Percentiles rank a stretch among this genome's conserved stretches.
These are phyloP conservation scores for Annulohypoxylon stygium DNA, from an alignment of 495 filamentous ascomycete genomes.

Conservation along the genomic window DNA sequence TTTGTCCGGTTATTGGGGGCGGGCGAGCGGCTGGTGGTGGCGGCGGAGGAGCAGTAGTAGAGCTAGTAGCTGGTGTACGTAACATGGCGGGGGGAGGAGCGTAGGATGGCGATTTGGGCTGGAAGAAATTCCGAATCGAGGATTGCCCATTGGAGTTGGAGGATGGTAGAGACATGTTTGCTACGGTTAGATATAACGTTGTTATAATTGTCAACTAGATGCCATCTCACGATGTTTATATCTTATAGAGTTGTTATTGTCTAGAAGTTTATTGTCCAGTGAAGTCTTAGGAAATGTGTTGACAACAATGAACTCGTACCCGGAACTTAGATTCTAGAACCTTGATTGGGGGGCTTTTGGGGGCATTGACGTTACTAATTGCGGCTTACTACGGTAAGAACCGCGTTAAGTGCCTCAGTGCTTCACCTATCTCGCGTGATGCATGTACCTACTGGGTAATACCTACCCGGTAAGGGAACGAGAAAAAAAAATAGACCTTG, in stretches of 20 bases:
- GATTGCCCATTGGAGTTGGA: conserved; percentile 55
- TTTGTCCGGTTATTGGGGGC: conserved; percentile 28
- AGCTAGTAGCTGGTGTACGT: conserved; percentile 31
- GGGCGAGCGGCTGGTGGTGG: conserved; percentile 40
- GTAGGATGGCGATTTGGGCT: conserved; percentile 55
- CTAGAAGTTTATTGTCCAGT: background rate
- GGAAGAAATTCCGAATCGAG: conserved; percentile 66
- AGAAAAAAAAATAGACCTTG: conserved; percentile 27
- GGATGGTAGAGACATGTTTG: conserved; percentile 52
- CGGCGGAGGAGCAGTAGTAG: conserved; percentile 44
- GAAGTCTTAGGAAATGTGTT: background rate
- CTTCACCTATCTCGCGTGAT: conserved; percentile 33
- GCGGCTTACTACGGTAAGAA: conserved; percentile 21
- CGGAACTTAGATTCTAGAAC: too few species aligned
- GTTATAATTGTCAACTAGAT: conserved; percentile 27
- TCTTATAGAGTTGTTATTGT: background rate
- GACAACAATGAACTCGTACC: background rate
- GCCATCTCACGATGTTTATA: conserved; percentile 4
- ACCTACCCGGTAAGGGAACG: conserved; percentile 5
- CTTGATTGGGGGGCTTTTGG: background rate
- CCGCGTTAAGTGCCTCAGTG: conserved; percentile 46
- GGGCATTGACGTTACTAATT: conserved; percentile 7
- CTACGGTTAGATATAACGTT: conserved; percentile 7
- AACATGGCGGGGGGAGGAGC: conserved; percentile 54
- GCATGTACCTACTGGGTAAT: conserved; percentile 16